Evolutionary conservation across 2,329 filamentous ascomycete species (phyloP), one percentile per base, ranked within the genome.

Genomic region (Drechslerella dactyloides): DNA sequence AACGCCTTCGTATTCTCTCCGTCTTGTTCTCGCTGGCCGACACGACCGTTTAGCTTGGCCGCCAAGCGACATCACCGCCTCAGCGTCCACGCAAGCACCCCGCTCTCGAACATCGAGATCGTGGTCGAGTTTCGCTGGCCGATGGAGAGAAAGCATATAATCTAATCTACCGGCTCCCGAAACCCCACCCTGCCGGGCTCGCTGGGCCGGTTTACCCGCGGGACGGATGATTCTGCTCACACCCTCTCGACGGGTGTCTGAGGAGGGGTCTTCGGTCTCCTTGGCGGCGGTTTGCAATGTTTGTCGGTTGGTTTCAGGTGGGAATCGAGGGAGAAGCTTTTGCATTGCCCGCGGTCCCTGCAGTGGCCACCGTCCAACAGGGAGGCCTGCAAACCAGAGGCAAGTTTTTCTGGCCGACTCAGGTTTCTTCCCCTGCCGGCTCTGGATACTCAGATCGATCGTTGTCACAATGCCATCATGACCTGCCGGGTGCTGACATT

Each of bases 61-160:
- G 46, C 57, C 46, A 35, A 40, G 30, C 37, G 33, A 23, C 7
- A 11, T 63, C 59, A 63, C 59, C 44, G 59, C 59, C 59, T 63
- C 59, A 50, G 30, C 33, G 46, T 55, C 57, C 51, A 56, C 59
- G 59, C 59, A 63, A 63, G 44, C 44, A 23, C 44, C 44, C 57
- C 50, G 50, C 50, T 53, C 50, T 53, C 23, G 21, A 53, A 11
- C 10, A 30, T 33, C 17, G 44, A 23, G 19, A 48, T 21, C 44
- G 17, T 17, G 19, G 44, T 48, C n/a, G 40, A 48, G 44, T 21
- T 48, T 23, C 44, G 19, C 19, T 48, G 44, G 44, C 15, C 2
- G 44, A 10, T 19, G 21, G 44, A 15, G 6, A 48, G 27, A 3
- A 33, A 33, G 27, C n/a, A n/a, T n/a, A n/a, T n/a, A 44, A n/a